Evolutionary conservation across 2,329 filamentous ascomycete genomes (phyloP), one percentile per base, ranked within the genome.

Genomic region (Ophiostoma sp.): DNA sequence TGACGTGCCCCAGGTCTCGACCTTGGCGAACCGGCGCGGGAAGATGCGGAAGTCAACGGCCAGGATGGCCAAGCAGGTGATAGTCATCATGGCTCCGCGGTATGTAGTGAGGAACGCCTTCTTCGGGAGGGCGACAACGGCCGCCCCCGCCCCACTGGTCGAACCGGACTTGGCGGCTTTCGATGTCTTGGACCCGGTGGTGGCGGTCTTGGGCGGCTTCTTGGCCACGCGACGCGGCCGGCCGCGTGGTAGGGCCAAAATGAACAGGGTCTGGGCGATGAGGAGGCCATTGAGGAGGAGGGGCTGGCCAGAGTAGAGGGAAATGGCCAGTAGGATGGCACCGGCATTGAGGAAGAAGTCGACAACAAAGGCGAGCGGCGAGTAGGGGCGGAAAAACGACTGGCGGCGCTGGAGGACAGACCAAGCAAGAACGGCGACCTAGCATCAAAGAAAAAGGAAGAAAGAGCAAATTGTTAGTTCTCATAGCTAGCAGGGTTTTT

Each of bases 1-100:
- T n/a, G 95, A 98, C 1, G 95, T 98, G 72, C 96, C 96, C 94
- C 96, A 99, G n/a, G 93, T 98, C 83, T 99, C 96, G 2, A 97
- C 96, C 84, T 99, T 99, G 73, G 94, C 96, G 80, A 98, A 98
- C 42, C 96, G 91, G 36, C 96, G 90, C 2, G 96, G 96, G 79
- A 99, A 99, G 74, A 98, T 86, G 22, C 87, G 90, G 80, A 99
- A 99, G 82, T 99, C 96, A 70, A 99, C 96, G 19, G 96, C 96
- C n/a, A 99, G 87, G 77, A 99, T 98, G 70, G 94, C 93, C 63
- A 96, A 84, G 79, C 93, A 97, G 8, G 96, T 99, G 76, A 93
- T 87, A 69, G 97, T 87, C 87, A 99, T 90, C 94, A 99, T 97
- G 69, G 90, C 89, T 2, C 94, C 95, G 71, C 96, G 91, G 80